Evolutionary conservation across 1,139 yeast species (phyloP), one percentile per base, ranked within the genome.

Genomic region (Kurtzmaniella quercitrusa): DNA sequence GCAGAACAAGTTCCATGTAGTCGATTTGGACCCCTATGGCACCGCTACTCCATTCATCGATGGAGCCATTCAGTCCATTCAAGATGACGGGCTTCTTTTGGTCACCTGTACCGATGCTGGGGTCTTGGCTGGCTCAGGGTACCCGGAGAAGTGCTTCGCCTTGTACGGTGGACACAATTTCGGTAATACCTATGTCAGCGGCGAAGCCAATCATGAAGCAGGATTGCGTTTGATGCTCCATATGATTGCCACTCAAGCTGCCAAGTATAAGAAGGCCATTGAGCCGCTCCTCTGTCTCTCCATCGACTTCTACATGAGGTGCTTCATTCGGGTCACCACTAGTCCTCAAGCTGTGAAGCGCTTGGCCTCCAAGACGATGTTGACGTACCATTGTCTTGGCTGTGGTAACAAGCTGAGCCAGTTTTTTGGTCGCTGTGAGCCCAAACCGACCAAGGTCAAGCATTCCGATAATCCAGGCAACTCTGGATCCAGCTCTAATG

Each of bases 21-120:
- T 94, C 46, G 99, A 93, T 64, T 74, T 93, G 45, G 99, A 93
- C 59, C 99, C 99, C 0, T 93, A 93, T 59, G 99, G 99, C 17
- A 85, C 97, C 0, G 98, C 97, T 0, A 80, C 96, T 1, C 98
- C 98, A 5, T 93, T 93, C 59, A 74, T 93, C 36, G 98, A 93
- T 59, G 79, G 93, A 24, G 97, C 98, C 0, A 73, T 93, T 29
- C 95, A 88, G 55, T 71, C 85, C 34, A 77, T 91, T 12, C 79
- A 77, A 43, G 91, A 90, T 52, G 93, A 85, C 41, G 99, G 98
- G 0, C 59, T 93, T 41, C 65, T 93, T 53, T 68, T 91, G 41
- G 93, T 93, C 7, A 93, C 99, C 0, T 94, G 98, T 62, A 93
- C 99, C 0, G 99, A 93, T 66, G 77, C 95, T 16, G 95, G 96